Base-by-base conservation (phyloP, 768 basidiomycete species). In the Phylloporus sp. region DNA sequence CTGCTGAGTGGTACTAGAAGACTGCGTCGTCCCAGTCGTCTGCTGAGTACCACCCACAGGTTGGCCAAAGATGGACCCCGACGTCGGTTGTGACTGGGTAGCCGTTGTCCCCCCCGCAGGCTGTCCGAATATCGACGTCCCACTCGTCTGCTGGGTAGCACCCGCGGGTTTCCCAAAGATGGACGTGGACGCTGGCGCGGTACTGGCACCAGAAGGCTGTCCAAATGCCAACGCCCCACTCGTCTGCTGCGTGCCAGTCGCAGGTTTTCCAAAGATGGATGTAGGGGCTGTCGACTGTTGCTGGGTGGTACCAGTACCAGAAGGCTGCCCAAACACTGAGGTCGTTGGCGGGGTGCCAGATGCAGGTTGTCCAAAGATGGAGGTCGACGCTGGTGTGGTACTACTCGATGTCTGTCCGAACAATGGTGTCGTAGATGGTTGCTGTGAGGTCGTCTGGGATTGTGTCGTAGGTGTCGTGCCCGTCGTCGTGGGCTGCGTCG, bases 361-460 rank as follows among this genome's bases (percentile, higher is more conserved):
- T 10, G 52, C 31, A 9, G 40, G 44, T 31, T 49, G 55, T 9
- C 57, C 55, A 29, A 73, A 71, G 3, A 68, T 20, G 4, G 65
- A 43, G 9, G 56, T 55, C 21, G 69, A 49, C 15, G 58, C 21
- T 49, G 55, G n/a, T 54, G 63, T 23, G 3, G 55, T 46, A 13
- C 39, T 38, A 6, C 52, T 48, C 38, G 49, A 31, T 9, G 61
- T 27, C 43, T 69, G 67, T 8, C 73, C 70, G 47, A 77, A 74
- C 15, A 72, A 42, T 9, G 69, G 58, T 1, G 57, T n/a, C n/a
- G n/a, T 49, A 7, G 59, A 24, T 7, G 55, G 46, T n/a, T 56
- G 53, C 17, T 58, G 59, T 34, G 62, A 62, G 7, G 55, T 53
- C 10, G 49, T 37, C 50, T 46, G 59, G 9, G 59, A 43, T 45